phyloP scores from a whole-genome alignment of 139 green algal genomes.

The Gonium pectorale region DNA sequence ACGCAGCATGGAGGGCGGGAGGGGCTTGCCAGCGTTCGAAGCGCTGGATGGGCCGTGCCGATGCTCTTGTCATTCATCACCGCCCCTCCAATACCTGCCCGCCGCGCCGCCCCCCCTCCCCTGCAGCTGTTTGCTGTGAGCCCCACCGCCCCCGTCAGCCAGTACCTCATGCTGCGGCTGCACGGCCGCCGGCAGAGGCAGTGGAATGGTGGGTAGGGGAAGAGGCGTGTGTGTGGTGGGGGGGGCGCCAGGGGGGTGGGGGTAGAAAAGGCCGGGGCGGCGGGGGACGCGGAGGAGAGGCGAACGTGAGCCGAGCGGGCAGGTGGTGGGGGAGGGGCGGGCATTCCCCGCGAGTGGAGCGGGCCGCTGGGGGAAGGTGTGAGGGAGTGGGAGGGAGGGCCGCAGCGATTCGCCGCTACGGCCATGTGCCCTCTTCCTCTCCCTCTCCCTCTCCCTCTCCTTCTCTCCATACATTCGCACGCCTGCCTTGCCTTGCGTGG shows the following conservation, averaged over 20 bases:
- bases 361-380: neutral
- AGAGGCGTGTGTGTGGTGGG: too few relatives aligned
- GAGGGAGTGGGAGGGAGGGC: neutral
- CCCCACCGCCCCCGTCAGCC: constrained; percentile 11
- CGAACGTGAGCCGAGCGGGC: too few relatives aligned
- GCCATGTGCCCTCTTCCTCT: neutral
- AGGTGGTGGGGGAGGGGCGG: neutral
- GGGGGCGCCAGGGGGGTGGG: too few relatives aligned
- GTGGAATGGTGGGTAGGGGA: constrained; percentile 43
- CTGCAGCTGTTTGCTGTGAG: constrained; percentile 21
- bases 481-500: neutral
- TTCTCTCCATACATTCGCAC: too few relatives aligned
- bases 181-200: constrained; percentile 46
- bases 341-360: neutral
- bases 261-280: too few relatives aligned
- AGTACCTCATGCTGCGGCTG: constrained; percentile 34
- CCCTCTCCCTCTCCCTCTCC: too few relatives aligned
- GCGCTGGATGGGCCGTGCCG: neutral
- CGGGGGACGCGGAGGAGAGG: too few relatives aligned
- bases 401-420: neutral
- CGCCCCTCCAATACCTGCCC: neutral
- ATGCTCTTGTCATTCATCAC: too few relatives aligned
- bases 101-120: neutral
- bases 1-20: neutral
- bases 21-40: neutral